Conservation (phyloP, 805 yeast genomes). For the Yamadazyma akitaensis region DNA sequence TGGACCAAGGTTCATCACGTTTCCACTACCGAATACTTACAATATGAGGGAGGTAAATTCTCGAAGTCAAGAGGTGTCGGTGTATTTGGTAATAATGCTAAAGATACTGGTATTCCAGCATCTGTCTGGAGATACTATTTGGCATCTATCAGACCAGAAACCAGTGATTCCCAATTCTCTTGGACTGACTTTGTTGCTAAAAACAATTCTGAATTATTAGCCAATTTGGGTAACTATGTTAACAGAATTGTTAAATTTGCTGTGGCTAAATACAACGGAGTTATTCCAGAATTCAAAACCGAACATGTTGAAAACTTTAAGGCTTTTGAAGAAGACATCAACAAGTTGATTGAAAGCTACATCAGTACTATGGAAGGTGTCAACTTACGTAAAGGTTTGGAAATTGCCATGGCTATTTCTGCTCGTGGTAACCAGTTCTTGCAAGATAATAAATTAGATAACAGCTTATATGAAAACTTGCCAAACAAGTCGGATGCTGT, state of each 20-base stretch:
- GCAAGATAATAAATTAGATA: conserved; percentile 94
- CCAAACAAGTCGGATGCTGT: conserved; percentile 89
- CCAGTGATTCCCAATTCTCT: conserved; percentile 93
- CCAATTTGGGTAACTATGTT: conserved; percentile 95
- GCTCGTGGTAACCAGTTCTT: conserved; percentile 92
- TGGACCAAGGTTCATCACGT: conserved; percentile 93
- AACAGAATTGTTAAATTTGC: conserved; percentile 90
- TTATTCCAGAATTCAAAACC: conserved; percentile 65
- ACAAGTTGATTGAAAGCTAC: conserved; percentile 59
- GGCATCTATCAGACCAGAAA: conserved; percentile 90
- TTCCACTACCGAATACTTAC: conserved; percentile 93
- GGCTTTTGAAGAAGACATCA: conserved; percentile 52
- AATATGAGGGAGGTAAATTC: conserved; percentile 97
- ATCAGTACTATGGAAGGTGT: conserved; percentile 71
- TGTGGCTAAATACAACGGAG: conserved; percentile 87
- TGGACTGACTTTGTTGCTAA: conserved; percentile 95
- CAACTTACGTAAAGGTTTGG: conserved; percentile 84
- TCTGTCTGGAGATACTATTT: conserved; percentile 98
- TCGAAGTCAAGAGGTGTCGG: conserved; percentile 98
- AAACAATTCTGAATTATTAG: conserved; percentile 89
- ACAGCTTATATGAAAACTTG: conserved; percentile 67
- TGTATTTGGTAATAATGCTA: conserved; percentile 96
- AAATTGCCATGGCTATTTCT: conserved; percentile 84
- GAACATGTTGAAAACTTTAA: conserved; percentile 46
- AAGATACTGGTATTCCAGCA: conserved; percentile 85